Conservation (phyloP, 805 yeast species). For the Candida odintsovae region DNA sequence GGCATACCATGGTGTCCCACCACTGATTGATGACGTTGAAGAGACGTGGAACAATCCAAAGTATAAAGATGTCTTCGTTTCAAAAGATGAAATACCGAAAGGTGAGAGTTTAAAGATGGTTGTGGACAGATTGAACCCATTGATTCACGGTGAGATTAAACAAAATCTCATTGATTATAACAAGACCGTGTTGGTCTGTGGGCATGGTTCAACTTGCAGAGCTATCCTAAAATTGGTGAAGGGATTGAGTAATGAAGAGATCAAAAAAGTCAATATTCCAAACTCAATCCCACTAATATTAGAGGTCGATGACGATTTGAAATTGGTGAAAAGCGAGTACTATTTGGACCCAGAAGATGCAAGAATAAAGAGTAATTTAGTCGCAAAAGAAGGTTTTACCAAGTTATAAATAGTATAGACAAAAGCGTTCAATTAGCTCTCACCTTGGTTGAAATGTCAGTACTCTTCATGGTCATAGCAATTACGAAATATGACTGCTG, state of each 20-base stretch:
- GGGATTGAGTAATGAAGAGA: conserved; percentile 58
- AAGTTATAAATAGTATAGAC: conserved; percentile 1
- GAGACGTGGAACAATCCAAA: conserved; percentile 26
- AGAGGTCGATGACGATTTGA: conserved; percentile 48
- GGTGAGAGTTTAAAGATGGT: conserved; percentile 76
- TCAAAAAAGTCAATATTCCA: conserved; percentile 72
- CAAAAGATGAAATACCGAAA: conserved; percentile 44
- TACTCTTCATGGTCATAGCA: no score
- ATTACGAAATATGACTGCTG: no score
- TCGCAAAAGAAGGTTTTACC: conserved; percentile 64
- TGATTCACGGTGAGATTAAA: conserved; percentile 45
- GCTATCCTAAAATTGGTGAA: conserved; percentile 67
- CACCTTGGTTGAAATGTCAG: no score
- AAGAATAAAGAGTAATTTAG: conserved; percentile 71
- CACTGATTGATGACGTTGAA: conserved; percentile 38
- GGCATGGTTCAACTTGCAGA: conserved; percentile 80
- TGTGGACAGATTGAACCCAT: conserved; percentile 57
- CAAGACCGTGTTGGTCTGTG: conserved; percentile 61
- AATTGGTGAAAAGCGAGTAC: conserved; percentile 48
- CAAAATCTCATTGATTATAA: conserved; percentile 38
- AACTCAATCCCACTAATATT: conserved; percentile 78
- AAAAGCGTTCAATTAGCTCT: neutral
- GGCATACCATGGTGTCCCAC: conserved; percentile 71
- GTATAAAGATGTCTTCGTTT: conserved; percentile 25
- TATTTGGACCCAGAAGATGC: conserved; percentile 81